Percentiles rank a stretch among this genome's conserved stretches.
These are phyloP conservation scores for Xerophyta viscosa DNA, from an alignment of 106 monocot genomes.

Conservation along the genomic window DNA sequence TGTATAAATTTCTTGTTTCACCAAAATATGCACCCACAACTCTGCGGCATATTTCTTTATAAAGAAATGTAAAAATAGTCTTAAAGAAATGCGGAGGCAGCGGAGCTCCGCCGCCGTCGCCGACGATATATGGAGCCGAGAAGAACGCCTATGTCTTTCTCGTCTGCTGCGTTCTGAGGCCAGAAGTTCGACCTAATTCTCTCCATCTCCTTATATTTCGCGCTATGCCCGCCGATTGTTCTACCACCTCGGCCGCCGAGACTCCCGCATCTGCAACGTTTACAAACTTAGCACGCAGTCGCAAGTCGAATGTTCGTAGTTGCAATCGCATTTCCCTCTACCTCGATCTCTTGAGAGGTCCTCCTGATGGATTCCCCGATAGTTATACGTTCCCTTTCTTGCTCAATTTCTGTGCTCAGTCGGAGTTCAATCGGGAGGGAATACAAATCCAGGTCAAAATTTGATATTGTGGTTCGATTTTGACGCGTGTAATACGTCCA, in stretches of 20 bases:
- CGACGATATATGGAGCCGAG: too few species aligned
- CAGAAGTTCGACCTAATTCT: too few species aligned
- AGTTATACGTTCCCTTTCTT: slow-evolving; percentile 39
- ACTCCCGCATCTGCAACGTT: slow-evolving; percentile 27
- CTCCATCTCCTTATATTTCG: slow-evolving; percentile 2
- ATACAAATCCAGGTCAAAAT: slow-evolving; percentile 16
- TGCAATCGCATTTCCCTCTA: slow-evolving; percentile 16
- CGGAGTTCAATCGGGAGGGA: slow-evolving; percentile 12
- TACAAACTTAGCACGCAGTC: slow-evolving; percentile 7
- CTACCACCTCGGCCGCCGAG: slow-evolving; percentile 15
- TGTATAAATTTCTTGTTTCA: too few species aligned
- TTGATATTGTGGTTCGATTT: slow-evolving; percentile 26
- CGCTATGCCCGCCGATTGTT: slow-evolving; percentile 13
- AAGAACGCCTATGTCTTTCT: too few species aligned
- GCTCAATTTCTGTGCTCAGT: slow-evolving; percentile 28
- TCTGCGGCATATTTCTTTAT: too few species aligned
- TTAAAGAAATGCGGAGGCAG: too few species aligned
- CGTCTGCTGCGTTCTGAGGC: too few species aligned
- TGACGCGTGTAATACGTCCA: slow-evolving; percentile 13
- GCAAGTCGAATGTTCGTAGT: slow-evolving; percentile 9
- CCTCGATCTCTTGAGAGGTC: slow-evolving; percentile 11
- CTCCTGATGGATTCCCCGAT: slow-evolving; percentile 16
- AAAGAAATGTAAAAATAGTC: too few species aligned
- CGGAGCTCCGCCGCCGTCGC: slow-evolving; percentile 11
- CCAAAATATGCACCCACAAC: too few species aligned